phyloP scores from a whole-genome alignment of 352 stramenopile species.

The Pythium dissimile region DNA sequence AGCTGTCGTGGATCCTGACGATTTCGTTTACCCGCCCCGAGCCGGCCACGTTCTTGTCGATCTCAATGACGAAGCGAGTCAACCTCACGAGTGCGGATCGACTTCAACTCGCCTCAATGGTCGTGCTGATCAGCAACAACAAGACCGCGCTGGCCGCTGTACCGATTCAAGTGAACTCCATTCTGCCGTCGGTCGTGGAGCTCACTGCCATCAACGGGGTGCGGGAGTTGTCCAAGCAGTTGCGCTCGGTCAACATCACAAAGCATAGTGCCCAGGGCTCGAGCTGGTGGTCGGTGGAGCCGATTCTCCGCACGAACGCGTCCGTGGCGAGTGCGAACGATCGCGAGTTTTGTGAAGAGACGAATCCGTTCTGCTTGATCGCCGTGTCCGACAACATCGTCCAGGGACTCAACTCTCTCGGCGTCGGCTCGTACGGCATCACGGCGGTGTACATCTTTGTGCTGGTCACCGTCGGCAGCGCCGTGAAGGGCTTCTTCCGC shows the following conservation, averaged over 20 bases:
- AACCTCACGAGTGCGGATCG: constrained; percentile 54
- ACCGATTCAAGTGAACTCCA: constrained; percentile 42
- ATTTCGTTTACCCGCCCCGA: constrained; percentile 69
- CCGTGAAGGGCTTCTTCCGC: constrained; percentile 82
- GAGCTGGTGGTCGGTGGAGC: constrained; percentile 70
- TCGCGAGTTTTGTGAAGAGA: constrained; percentile 40
- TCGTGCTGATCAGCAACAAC: constrained; percentile 37
- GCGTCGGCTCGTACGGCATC: constrained; percentile 82
- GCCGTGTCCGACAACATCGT: constrained; percentile 87
- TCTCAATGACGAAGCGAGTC: constrained; percentile 48
- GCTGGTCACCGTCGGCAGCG: constrained; percentile 81
- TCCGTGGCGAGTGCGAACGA: constrained; percentile 17
- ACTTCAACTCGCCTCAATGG: constrained; percentile 67
- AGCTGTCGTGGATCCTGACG: constrained; percentile 68
- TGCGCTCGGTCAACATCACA: constrained; percentile 51
- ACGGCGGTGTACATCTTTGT: constrained; percentile 87
- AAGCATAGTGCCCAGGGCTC: constrained; percentile 51
- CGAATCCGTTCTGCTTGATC: constrained; percentile 72
- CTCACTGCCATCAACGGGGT: constrained; percentile 65
- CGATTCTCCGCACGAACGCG: constrained; percentile 22
- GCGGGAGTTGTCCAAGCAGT: constrained; percentile 43
- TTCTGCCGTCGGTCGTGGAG: constrained; percentile 70
- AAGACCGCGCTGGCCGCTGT: constrained; percentile 15
- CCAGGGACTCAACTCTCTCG: constrained; percentile 68
- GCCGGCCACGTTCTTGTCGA: constrained; percentile 51